Conservation (phyloP, 176 grass and related monocot genomes). For the Zoysia japonica region DNA sequence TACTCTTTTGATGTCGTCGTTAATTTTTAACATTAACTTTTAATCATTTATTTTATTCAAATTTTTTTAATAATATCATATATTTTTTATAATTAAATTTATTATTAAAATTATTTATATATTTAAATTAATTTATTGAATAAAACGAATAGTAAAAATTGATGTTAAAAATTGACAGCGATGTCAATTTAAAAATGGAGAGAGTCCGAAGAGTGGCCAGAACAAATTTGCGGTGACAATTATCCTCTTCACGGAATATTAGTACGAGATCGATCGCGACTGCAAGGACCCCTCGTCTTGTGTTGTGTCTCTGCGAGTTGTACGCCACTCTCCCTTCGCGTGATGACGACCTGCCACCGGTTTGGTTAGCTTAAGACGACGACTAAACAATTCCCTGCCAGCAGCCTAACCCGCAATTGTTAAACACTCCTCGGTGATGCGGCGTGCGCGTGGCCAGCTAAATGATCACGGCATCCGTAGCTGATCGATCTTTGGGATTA, state of each 20-base stretch:
- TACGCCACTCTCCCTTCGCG: not conserved
- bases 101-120: too few relatives aligned
- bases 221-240: not conserved
- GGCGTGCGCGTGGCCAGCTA: slow-evolving; percentile 6
- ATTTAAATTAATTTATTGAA: too few relatives aligned
- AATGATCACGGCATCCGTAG: not conserved
- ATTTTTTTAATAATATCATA: too few relatives aligned
- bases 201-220: not conserved
- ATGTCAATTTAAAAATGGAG: too few relatives aligned
- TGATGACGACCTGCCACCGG: slow-evolving; percentile 33
- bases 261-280: not conserved
- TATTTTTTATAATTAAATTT: too few relatives aligned
- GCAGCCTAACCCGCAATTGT: slow-evolving; percentile 10
- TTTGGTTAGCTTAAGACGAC: not conserved
- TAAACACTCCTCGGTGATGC: not conserved
- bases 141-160: too few relatives aligned
- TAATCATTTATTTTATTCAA: too few relatives aligned
- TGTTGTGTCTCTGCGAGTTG: not conserved
- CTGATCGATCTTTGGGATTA: not conserved
- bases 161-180: too few relatives aligned
- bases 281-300: slow-evolving; percentile 14
- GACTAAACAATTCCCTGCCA: not conserved
- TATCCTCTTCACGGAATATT: not conserved
- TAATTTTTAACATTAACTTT: too few relatives aligned
- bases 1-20: too few relatives aligned